Evolutionary conservation across 306 rosid species (phyloP), one percentile per base, ranked within the genome.

Genomic region (Lotus japonicus): DNA sequence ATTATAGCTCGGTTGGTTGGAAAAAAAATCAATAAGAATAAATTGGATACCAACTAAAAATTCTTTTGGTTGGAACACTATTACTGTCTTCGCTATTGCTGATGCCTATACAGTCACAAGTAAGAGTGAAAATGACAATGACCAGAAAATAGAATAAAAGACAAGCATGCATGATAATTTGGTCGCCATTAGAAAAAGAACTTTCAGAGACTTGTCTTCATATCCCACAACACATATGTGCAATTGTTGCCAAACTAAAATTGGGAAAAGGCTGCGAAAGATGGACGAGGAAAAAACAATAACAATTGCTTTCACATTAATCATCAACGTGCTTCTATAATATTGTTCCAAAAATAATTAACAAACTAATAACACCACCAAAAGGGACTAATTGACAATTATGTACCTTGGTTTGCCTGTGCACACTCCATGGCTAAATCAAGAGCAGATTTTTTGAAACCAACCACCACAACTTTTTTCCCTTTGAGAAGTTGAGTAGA

Each of bases 361-460:
- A 21, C 26, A 21, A 21, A 21, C 26, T 3, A 21, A 21, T 21
- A 21, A n/a, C n/a, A n/a, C n/a, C n/a, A n/a, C n/a, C n/a, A n/a
- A n/a, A n/a, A n/a, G n/a, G n/a, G n/a, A n/a, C n/a, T n/a, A n/a
- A n/a, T n/a, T n/a, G n/a, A n/a, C n/a, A n/a, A n/a, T n/a, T n/a
- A n/a, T n/a, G n/a, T n/a, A n/a, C n/a, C 95, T 84, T 87, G 95
- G 72, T 90, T 90, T 18, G 80, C 94, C 18, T 60, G 75, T 0
- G 91, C 91, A 59, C 88, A 90, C 70, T 90, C 96, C 36, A 84
- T 2, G 66, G 94, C 96, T 69, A 89, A 82, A 82, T 89, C 96
- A 68, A 89, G 75, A 10, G 70, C 94, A 9, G 96, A 89, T 77
- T 89, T 89, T 77, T 85, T 89, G 82, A 45, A 89, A 52, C 96